phyloP scores from a whole-genome alignment of 441 rosid genomes.

The Syzygium malaccense region DNA sequence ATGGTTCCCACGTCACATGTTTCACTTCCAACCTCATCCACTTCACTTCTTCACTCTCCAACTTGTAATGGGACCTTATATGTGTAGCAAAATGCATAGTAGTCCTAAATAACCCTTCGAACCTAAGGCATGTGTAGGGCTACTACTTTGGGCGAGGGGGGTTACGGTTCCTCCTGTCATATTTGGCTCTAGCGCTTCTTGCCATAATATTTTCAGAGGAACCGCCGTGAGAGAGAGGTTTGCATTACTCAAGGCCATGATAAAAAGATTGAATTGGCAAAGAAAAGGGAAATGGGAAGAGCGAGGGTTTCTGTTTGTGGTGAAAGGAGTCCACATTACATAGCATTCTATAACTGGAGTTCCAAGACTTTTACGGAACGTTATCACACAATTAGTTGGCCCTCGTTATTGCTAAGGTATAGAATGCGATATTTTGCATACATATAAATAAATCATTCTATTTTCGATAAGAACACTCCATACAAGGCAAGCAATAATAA shows the following conservation, averaged over 20 bases:
- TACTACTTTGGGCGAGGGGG: slow-evolving; percentile 12
- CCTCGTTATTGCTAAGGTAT: too few relatives aligned
- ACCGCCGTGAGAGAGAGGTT: not conserved
- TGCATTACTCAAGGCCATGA: not conserved
- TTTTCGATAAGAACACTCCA: too few relatives aligned
- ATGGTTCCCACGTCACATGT: too few relatives aligned
- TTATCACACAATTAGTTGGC: not conserved
- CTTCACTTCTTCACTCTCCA: slow-evolving; percentile 8
- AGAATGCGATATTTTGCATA: too few relatives aligned
- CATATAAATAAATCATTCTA: too few relatives aligned
- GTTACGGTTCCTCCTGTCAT: slow-evolving; percentile 20
- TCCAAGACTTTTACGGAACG: not conserved
- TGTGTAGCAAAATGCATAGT: slow-evolving; percentile 22
- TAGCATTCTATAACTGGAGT: not conserved
- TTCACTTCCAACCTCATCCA: slow-evolving; percentile 12
- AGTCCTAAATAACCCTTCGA: not conserved
- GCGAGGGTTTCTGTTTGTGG: not conserved
- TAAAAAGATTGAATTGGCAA: not conserved
- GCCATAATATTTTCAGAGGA: not conserved
- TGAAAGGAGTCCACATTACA: not conserved
- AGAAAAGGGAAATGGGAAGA: not conserved
- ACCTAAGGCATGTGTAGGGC: slow-evolving; percentile 25
- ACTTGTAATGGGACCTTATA: slow-evolving; percentile 9
- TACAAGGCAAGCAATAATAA: too few relatives aligned
- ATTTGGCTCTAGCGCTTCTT: not conserved